Conservation (phyloP, 306 rosid genomes). For the Cicer chorassanicum region DNA sequence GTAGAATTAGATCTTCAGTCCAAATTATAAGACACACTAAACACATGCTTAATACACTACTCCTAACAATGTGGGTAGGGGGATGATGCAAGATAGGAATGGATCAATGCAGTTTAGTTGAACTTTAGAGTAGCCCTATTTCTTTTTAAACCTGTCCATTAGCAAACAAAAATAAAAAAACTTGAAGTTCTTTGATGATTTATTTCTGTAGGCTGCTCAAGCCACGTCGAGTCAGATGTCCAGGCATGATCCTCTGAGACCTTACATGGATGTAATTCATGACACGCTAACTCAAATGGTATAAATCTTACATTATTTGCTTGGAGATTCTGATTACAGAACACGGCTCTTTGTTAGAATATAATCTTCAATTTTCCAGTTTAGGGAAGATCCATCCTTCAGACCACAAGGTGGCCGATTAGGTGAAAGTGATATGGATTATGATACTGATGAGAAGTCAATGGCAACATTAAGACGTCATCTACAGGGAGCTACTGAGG, state of each 20-base stretch:
- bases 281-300: constrained; percentile 85
- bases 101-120: constrained; percentile 16
- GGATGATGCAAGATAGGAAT: constrained; percentile 26
- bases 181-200: constrained; percentile 22
- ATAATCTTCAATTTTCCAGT: constrained; percentile 55
- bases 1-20: not conserved
- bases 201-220: constrained; percentile 78
- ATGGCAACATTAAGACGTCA: constrained; percentile 96
- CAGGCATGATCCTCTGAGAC: constrained; percentile 92
- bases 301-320: constrained; percentile 41
- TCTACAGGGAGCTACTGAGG: constrained; percentile 91
- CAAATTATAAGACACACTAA: not conserved
- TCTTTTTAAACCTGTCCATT: constrained; percentile 1
- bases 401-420: constrained; percentile 94
- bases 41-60: constrained; percentile 9
- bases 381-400: constrained; percentile 90
- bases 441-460: constrained; percentile 96
- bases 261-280: constrained; percentile 84
- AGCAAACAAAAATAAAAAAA: not conserved
- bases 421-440: constrained; percentile 94
- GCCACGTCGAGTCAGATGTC: constrained; percentile 97
- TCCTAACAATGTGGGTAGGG: constrained; percentile 7
- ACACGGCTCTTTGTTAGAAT: constrained; percentile 36
- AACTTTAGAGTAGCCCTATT: constrained; percentile 22
- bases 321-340: constrained; percentile 23